Percentiles rank a stretch among this genome's conserved stretches.
These are phyloP conservation scores for Starmerella asiatica DNA, from an alignment of 805 yeast species.

Conservation along the genomic window DNA sequence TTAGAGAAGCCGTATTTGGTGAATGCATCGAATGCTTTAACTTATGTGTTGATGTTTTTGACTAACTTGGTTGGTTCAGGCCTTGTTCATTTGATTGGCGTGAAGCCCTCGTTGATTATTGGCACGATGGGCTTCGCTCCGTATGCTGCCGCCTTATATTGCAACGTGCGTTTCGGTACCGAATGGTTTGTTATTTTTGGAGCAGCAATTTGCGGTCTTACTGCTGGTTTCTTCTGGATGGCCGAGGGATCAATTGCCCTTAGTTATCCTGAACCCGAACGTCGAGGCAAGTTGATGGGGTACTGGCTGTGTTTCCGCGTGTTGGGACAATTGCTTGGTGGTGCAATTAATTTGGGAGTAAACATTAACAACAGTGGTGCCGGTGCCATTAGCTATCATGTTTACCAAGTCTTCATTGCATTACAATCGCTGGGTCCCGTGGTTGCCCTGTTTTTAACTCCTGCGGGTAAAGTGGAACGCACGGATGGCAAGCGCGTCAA, in stretches of 20 bases:
- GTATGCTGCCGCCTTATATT: slow-evolving; percentile 20
- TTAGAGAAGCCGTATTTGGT: slow-evolving; percentile 16
- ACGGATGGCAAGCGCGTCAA: slow-evolving; percentile 22
- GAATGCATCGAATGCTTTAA: slow-evolving; percentile 18
- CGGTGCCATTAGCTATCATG: slow-evolving; percentile 14
- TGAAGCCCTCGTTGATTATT: slow-evolving; percentile 12
- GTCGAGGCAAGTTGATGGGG: slow-evolving; percentile 17
- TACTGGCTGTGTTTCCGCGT: slow-evolving; percentile 20
- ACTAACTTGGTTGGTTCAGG: slow-evolving; percentile 14
- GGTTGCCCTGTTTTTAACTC: slow-evolving; percentile 16
- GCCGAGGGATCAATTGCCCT: slow-evolving; percentile 20
- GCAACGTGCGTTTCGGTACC: slow-evolving; percentile 17
- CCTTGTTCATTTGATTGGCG: slow-evolving; percentile 11
- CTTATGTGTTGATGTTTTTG: slow-evolving; percentile 18
- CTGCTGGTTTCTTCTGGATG: slow-evolving; percentile 22
- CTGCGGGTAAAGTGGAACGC: slow-evolving; percentile 22
- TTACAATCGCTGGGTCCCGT: slow-evolving; percentile 19
- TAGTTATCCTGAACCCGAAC: slow-evolving; percentile 20
- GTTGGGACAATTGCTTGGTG: slow-evolving; percentile 19
- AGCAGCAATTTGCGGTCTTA: slow-evolving; percentile 20
- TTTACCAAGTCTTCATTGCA: slow-evolving; percentile 17
- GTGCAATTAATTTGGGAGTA: slow-evolving; percentile 20
- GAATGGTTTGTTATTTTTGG: slow-evolving; percentile 20
- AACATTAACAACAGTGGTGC: slow-evolving; percentile 6
- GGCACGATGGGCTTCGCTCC: slow-evolving; percentile 20